Conservation (phyloP, 2,329 filamentous ascomycete genomes). For the Akanthomyces uredinophilus region DNA sequence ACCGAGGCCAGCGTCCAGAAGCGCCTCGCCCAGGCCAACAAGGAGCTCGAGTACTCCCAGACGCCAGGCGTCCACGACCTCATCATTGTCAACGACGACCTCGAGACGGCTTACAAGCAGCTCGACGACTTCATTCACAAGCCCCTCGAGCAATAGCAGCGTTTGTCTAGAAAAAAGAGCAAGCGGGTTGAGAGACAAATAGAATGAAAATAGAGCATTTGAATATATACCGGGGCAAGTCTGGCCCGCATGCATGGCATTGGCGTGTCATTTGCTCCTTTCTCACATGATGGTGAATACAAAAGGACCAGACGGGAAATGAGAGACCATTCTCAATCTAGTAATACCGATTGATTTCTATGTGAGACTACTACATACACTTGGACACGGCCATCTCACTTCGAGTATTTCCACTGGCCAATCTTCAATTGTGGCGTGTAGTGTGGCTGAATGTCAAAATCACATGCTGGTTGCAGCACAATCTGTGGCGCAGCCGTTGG, state of each 20-base stretch:
- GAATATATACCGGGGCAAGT: not conserved
- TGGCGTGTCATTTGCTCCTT: not conserved
- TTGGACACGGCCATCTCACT: not conserved
- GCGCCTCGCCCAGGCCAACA: conserved; percentile 64
- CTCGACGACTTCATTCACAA: conserved; percentile 46
- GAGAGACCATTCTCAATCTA: too few species aligned
- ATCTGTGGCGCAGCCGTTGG: conserved; percentile 9
- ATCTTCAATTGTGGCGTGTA: conserved; percentile 16
- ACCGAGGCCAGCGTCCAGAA: conserved; percentile 65
- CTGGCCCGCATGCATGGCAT: not conserved
- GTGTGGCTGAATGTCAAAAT: conserved; percentile 2
- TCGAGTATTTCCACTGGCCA: not conserved
- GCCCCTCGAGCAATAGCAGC: conserved; percentile 15
- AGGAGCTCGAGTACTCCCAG: conserved; percentile 69
- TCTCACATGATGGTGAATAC: too few species aligned
- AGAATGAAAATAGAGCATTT: not conserved
- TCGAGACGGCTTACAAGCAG: conserved; percentile 47
- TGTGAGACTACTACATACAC: not conserved
- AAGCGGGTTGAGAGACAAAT: not conserved
- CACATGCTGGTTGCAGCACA: conserved; percentile 13
- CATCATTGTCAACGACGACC: conserved; percentile 37
- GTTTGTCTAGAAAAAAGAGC: not conserved
- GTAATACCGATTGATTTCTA: too few species aligned
- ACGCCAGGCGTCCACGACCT: conserved; percentile 50
- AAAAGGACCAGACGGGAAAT: too few species aligned